Conservation (phyloP, 176 grass and related monocot species). For the Eragrostis nindensis region DNA sequence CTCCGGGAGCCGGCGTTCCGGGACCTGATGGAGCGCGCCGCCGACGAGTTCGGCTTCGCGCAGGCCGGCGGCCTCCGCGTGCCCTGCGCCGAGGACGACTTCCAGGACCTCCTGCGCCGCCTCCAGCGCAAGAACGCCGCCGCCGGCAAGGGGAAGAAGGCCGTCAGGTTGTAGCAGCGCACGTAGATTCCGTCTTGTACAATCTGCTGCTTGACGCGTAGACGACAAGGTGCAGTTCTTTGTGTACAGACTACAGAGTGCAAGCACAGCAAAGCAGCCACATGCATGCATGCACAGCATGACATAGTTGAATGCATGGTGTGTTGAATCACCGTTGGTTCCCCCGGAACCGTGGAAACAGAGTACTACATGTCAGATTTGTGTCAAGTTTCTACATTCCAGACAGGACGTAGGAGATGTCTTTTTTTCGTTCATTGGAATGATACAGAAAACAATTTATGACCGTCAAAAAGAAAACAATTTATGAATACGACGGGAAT, state of each 20-base stretch:
- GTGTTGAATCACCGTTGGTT: conserved; percentile 24
- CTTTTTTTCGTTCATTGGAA: neutral
- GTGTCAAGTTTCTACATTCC: neutral
- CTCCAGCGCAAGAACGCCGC: conserved; percentile 32
- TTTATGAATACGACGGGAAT: neutral
- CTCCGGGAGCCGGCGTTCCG: conserved; percentile 56
- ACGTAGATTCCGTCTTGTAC: neutral
- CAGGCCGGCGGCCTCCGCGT: conserved; percentile 57
- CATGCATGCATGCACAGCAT: conserved; percentile 21
- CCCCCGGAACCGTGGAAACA: conserved; percentile 7
- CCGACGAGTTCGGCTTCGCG: conserved; percentile 78
- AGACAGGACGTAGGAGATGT: neutral
- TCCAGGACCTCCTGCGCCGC: conserved; percentile 43
- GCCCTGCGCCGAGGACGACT: conserved; percentile 61
- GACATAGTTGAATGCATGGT: conserved; percentile 8
- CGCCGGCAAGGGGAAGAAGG: conserved; percentile 38
- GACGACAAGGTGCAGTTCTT: neutral
- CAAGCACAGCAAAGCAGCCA: conserved; percentile 43
- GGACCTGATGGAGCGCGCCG: conserved; percentile 62
- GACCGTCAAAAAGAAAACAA: too few relatives aligned
- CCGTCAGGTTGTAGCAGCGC: neutral
- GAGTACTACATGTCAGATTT: neutral
- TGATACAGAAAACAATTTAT: neutral
- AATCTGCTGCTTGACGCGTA: neutral
- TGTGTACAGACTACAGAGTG: conserved; percentile 29